Percentiles rank a stretch among this genome's conserved stretches.
Conservation (phyloP, 805 yeast species). For the Saturnispora besseyi region DNA sequence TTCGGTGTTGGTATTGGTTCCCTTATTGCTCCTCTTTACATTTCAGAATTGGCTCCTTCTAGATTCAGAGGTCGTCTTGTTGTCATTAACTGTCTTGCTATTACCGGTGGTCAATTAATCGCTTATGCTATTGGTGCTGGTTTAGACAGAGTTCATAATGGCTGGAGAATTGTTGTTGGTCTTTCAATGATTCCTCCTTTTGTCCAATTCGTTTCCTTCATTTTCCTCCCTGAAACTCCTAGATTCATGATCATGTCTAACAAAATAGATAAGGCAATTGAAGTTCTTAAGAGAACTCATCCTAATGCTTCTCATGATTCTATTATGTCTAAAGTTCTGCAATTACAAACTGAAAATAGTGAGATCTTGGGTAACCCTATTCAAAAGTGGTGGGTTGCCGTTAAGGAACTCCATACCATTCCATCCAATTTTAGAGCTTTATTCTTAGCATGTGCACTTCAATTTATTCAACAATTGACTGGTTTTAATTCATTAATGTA, state of each 20-base stretch:
- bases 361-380: slow-evolving; percentile 31
- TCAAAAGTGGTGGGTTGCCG: slow-evolving; percentile 47
- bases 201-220: slow-evolving; percentile 63
- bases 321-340: slow-evolving; percentile 59
- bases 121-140: slow-evolving; percentile 96
- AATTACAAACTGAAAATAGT: slow-evolving; percentile 43
- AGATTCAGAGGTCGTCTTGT: slow-evolving; percentile 87
- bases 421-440: slow-evolving; percentile 86
- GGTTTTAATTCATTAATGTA: slow-evolving; percentile 97
- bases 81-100: slow-evolving; percentile 76
- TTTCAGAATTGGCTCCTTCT: slow-evolving; percentile 87
- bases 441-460: slow-evolving; percentile 83
- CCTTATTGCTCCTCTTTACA: slow-evolving; percentile 86
- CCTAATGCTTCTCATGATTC: slow-evolving; percentile 51
- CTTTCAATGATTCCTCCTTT: slow-evolving; percentile 82
- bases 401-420: slow-evolving; percentile 52
- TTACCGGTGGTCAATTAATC: slow-evolving; percentile 90
- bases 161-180: slow-evolving; percentile 93
- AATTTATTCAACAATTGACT: slow-evolving; percentile 93
- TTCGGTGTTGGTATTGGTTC: slow-evolving; percentile 96
- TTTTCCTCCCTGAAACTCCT: slow-evolving; percentile 93
- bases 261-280: slow-evolving; percentile 52
- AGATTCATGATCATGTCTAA: slow-evolving; percentile 75
- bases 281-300: slow-evolving; percentile 58
- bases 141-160: slow-evolving; percentile 58